phyloP scores from a whole-genome alignment of 768 basidiomycete species.

The Suillus placidus region DNA sequence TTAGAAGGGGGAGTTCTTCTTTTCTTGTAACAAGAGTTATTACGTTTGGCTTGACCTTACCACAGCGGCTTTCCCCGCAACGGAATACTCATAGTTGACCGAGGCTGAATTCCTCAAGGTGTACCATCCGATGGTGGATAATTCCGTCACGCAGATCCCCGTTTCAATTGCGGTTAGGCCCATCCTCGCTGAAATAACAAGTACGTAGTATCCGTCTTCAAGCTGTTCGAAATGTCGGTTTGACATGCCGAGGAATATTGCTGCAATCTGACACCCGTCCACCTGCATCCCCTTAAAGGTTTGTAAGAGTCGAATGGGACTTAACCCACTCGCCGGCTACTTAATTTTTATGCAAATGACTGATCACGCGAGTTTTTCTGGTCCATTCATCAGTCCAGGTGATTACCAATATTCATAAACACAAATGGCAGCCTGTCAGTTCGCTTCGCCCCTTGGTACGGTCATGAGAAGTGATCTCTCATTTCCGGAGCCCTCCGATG shows the following conservation, averaged over 20 bases:
- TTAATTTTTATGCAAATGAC: neutral
- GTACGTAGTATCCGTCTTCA: neutral
- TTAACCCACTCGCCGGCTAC: neutral
- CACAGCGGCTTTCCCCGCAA: neutral
- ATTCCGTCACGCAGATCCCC: conserved; percentile 5
- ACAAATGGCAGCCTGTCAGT: neutral
- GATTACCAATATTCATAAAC: neutral
- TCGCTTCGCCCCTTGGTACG: neutral
- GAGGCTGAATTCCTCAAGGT: neutral
- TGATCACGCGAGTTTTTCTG: neutral
- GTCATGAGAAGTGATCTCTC: neutral
- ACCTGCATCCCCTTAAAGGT: neutral
- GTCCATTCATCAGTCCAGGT: neutral
- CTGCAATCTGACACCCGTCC: neutral
- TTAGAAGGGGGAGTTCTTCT: neutral
- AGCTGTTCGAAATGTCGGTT: neutral
- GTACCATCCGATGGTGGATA: too few species aligned
- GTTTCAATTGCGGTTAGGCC: neutral
- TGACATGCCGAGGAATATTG: neutral
- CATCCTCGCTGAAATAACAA: neutral
- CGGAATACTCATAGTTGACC: neutral
- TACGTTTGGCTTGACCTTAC: neutral
- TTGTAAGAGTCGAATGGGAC: neutral
- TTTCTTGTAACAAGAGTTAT: neutral
- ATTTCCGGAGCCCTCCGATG: neutral